phyloP scores from a whole-genome alignment of 2,329 filamentous ascomycete genomes.

The Ophiostoma sp. region DNA sequence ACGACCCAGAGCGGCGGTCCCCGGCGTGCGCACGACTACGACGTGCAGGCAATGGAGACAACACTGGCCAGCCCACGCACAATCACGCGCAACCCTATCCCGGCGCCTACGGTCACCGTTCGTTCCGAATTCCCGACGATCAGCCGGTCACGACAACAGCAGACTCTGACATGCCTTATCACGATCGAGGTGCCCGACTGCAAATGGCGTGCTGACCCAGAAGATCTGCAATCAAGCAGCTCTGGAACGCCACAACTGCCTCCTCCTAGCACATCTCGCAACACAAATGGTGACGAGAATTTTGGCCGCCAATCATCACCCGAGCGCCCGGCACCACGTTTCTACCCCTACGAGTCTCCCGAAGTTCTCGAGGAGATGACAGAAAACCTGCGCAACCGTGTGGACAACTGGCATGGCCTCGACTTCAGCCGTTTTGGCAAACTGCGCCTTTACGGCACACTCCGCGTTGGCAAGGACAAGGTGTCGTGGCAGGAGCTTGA shows the following conservation, averaged over 20 bases:
- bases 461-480: slow-evolving; percentile 94
- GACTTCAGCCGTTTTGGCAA: slow-evolving; percentile 94
- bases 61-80: slow-evolving; percentile 72
- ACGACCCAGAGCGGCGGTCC: slow-evolving; percentile 67
- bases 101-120: slow-evolving; percentile 86
- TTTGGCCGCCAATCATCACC: slow-evolving; percentile 62
- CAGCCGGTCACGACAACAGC: slow-evolving; percentile 86
- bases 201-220: slow-evolving; percentile 83
- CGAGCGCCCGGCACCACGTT: slow-evolving; percentile 55
- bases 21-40: slow-evolving; percentile 83
- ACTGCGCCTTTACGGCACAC: slow-evolving; percentile 81
- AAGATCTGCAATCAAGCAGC: slow-evolving; percentile 66
- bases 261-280: slow-evolving; percentile 31
- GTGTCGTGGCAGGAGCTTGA: slow-evolving; percentile 97
- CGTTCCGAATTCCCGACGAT: slow-evolving; percentile 96
- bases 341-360: slow-evolving; percentile 71
- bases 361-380: slow-evolving; percentile 82
- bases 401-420: slow-evolving; percentile 97
- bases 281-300: slow-evolving; percentile 52
- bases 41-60: slow-evolving; percentile 94
- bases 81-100: slow-evolving; percentile 80
- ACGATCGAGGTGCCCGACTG: slow-evolving; percentile 92
- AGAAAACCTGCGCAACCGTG: slow-evolving; percentile 78
- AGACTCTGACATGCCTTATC: slow-evolving; percentile 89
- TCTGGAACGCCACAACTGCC: slow-evolving; percentile 42